Evolutionary conservation across 805 yeast species (phyloP).

Genomic region (Nakazawaea populi): DNA sequence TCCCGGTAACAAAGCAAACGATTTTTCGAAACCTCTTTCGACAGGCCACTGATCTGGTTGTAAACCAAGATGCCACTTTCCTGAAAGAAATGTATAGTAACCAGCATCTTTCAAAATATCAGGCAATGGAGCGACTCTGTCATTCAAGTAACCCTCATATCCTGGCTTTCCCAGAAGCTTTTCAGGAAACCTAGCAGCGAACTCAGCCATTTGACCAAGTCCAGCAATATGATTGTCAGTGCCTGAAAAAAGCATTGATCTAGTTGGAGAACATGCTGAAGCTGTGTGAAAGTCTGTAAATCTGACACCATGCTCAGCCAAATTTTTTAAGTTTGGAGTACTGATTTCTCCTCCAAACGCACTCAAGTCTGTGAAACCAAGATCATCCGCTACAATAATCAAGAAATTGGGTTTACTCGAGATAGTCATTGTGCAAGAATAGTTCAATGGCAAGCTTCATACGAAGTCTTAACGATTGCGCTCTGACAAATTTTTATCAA

Average conservation of each 20-base stretch:
- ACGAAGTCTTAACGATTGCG: too few species aligned
- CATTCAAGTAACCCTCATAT: conserved; percentile 49
- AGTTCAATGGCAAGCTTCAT: too few species aligned
- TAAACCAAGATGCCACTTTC: conserved; percentile 59
- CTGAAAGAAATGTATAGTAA: conserved; percentile 46
- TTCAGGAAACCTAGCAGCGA: conserved; percentile 30
- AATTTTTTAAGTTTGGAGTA: conserved; percentile 43
- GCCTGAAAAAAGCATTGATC: conserved; percentile 56
- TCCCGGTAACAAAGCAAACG: conserved; percentile 47
- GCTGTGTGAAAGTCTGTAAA: conserved; percentile 60
- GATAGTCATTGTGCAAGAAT: not conserved
- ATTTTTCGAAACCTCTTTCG: conserved; percentile 42
- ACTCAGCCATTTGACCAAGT: conserved; percentile 52
- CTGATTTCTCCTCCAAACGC: conserved; percentile 54
- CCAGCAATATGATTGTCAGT: conserved; percentile 61
- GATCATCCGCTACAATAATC: conserved; percentile 54
- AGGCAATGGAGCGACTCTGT: conserved; percentile 46
- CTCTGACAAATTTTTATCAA: too few species aligned
- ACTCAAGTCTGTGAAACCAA: conserved; percentile 51
- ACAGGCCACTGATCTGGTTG: conserved; percentile 41
- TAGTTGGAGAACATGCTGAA: conserved; percentile 59
- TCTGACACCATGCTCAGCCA: conserved; percentile 40
- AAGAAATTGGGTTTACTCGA: conserved; percentile 40
- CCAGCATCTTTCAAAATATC: conserved; percentile 43
- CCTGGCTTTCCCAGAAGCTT: conserved; percentile 41